Evolutionary conservation across 306 rosid genomes (phyloP), one percentile per base, ranked within the genome.

Genomic region (Inga laurina): DNA sequence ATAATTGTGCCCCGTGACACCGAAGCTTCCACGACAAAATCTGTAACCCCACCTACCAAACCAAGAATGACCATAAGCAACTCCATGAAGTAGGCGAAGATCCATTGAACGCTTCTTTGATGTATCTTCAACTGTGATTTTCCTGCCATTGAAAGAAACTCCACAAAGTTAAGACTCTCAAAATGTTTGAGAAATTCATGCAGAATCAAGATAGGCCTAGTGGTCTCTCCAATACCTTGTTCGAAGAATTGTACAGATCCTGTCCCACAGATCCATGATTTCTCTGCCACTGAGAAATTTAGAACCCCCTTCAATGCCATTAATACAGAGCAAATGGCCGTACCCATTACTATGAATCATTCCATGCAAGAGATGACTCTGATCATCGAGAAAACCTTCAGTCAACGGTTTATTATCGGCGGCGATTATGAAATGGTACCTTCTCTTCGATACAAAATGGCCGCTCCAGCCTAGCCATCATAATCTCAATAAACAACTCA

Each of bases 11-110:
- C 85, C 89, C 48, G 86, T 88, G 27, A 92, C 92, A 1, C 98
- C 97, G 49, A 92, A 95, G 83, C 95, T 90, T 79, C 98, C 97
- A 7, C 90, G 94, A 69, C 86, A 85, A 61, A 95, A 93, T 49
- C 76, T 84, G 77, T 95, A 95, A 2, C 93, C 97, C 98, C 98
- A 95, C 75, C 98, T 86, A 24, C 97, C 97, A 39, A 95, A 95
- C 98, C 98, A 95, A 19, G 95, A 88, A 82, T 95, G 97, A 8
- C 91, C 92, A 74, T 95, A 93, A 16, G 98, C 97, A 44, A 95
- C 92, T 62, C 98, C 98, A 75, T 95, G 93, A 27, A 95, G 93
- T 34, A 95, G 84, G 49, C 98, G 91, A 61, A 95, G 97, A 77
- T 93, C 95, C 98, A 95, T 93, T 0, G 86, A 80, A 48, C 94